Evolutionary conservation across 75 land plant genomes (phyloP), one percentile per base, ranked within the genome.

Genomic region (Larix kaempferi): DNA sequence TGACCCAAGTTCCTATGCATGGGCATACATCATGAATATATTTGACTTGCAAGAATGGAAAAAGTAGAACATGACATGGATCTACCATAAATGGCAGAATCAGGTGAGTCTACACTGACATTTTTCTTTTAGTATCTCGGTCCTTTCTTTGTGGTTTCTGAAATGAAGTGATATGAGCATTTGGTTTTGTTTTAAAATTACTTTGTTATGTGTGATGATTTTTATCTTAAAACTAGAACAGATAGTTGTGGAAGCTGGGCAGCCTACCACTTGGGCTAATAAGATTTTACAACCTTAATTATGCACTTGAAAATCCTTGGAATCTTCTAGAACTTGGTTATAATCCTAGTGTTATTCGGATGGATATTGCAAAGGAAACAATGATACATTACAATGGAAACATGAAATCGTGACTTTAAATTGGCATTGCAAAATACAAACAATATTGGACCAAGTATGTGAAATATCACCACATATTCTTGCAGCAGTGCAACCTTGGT

Each of bases 401-500:
- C 33, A 29, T 29, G 33, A 29, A 29, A 29, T 1, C 33, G 1
- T 29, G 33, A 1, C 33, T 29, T 29, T 0, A 29, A 29, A 29
- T 29, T 29, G 33, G 33, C 0, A 29, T 29, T 29, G 33, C 0
- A 29, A 29, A 29, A 29, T 29, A 29, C 33, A 29, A 29, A 29
- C 33, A 29, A 29, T 29, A 29, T 29, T 29, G 33, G 33, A 29
- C 55, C 62, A 84, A 81, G 75, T 74, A 78, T 77, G 39, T 88
- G 41, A 69, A 82, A 0, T 88, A 71, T 61, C 78, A 83, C 49
- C 88, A 88, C 26, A 88, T 85, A 15, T 86, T 61, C 78, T 57
- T 91, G 75, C 85, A 86, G 71, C 90, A 79, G 56, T 91, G 93
- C 93, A 91, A 91, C 57, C 84, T 91, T 11, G 85, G 88, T 33